phyloP scores from a whole-genome alignment of 2,329 filamentous ascomycete genomes.

The Calonectria pseudoreteaudii region DNA sequence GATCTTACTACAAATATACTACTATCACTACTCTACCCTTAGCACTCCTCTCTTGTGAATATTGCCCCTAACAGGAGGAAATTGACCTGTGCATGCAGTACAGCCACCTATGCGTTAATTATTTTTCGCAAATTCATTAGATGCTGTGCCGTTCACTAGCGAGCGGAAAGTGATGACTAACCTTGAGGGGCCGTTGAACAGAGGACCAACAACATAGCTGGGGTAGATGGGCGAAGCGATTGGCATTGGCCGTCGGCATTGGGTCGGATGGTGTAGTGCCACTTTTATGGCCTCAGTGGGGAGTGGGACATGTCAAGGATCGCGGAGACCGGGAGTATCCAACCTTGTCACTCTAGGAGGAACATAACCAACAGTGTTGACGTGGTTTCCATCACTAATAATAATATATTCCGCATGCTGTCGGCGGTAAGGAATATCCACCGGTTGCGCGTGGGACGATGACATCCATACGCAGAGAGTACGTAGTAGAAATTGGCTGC shows the following conservation, averaged over 20 bases:
- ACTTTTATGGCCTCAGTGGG: conserved; percentile 4
- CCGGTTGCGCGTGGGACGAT: not conserved
- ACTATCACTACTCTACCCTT: too few species aligned
- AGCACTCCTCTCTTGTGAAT: too few species aligned
- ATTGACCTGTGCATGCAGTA: not conserved
- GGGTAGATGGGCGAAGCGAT: not conserved
- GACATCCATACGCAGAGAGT: not conserved
- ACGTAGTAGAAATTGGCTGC: not conserved
- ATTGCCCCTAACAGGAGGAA: too few species aligned
- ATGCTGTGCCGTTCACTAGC: not conserved
- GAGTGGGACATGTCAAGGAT: not conserved
- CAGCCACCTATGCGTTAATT: not conserved
- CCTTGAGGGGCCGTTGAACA: not conserved
- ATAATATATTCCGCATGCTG: not conserved
- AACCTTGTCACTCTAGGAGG: not conserved
- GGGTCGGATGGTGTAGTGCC: not conserved
- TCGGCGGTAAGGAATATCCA: not conserved
- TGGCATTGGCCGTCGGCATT: not conserved
- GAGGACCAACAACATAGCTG: not conserved
- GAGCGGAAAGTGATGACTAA: not conserved
- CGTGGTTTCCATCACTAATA: conserved; percentile 4
- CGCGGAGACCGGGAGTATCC: not conserved
- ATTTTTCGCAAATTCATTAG: not conserved
- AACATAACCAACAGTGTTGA: not conserved
- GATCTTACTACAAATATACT: too few species aligned